Evolutionary conservation across 805 yeast species (phyloP).

Genomic region (Monosporozyma aerobia): DNA sequence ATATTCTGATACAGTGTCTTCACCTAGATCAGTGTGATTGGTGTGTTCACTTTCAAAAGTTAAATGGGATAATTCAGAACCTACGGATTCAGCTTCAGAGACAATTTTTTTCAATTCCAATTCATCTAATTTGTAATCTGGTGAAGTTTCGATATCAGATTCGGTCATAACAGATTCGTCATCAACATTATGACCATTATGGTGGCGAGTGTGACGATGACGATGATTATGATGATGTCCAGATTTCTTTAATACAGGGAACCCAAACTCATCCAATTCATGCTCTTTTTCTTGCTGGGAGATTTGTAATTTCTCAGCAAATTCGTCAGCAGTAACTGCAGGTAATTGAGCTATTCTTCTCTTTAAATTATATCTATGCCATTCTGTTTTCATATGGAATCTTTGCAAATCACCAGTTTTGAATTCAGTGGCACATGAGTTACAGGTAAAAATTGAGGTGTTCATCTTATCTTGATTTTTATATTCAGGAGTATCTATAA

Average conservation of each 20-base stretch:
- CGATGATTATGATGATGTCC: not conserved
- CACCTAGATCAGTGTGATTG: conserved; percentile 29
- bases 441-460: conserved; percentile 54
- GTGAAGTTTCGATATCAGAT: not conserved
- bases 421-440: conserved; percentile 79
- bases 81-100: conserved; percentile 48
- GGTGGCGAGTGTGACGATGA: conserved; percentile 1
- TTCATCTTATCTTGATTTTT: conserved; percentile 9
- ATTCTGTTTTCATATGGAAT: conserved; percentile 91
- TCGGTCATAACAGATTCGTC: conserved; percentile 7
- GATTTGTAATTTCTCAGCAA: conserved; percentile 32
- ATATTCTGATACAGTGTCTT: conserved; percentile 44
- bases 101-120: conserved; percentile 25
- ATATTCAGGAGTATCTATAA: not conserved
- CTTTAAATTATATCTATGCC: conserved; percentile 95
- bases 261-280: conserved; percentile 34
- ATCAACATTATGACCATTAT: conserved; percentile 18
- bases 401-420: conserved; percentile 78
- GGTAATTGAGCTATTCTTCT: conserved; percentile 82
- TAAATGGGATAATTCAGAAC: conserved; percentile 43
- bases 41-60: conserved; percentile 29
- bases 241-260: conserved; percentile 26
- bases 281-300: conserved; percentile 26
- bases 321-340: conserved; percentile 52
- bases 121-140: not conserved